These are phyloP conservation scores for Phylloporus scabripes DNA, from an alignment of 768 basidiomycete species.

Conservation along the genomic window DNA sequence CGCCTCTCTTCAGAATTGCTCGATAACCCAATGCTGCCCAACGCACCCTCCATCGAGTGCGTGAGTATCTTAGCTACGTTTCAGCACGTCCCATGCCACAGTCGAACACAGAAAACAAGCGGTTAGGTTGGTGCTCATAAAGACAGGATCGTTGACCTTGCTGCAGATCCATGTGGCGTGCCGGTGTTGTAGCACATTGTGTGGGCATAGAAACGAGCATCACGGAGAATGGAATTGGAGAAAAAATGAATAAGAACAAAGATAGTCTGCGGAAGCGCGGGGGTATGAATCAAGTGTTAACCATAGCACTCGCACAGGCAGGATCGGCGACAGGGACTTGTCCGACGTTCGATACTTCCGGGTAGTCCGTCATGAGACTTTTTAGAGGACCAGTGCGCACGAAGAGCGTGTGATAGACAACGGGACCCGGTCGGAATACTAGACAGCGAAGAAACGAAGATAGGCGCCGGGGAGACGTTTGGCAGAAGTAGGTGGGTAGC, in stretches of 20 bases:
- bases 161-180: conserved; percentile 54
- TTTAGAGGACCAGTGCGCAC: too few species aligned
- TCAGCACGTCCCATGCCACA: conserved; percentile 62
- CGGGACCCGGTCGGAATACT: too few species aligned
- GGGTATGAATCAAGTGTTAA: not conserved
- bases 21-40: too few species aligned
- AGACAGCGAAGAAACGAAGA: too few species aligned
- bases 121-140: conserved; percentile 56
- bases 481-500: too few species aligned
- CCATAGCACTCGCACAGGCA: conserved; percentile 41
- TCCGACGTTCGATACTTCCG: too few species aligned
- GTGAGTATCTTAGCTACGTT: conserved; percentile 57
- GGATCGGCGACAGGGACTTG: conserved; percentile 39
- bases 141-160: conserved; percentile 48
- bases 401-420: too few species aligned
- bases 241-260: too few species aligned
- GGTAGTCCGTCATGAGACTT: too few species aligned
- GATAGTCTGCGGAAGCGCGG: not conserved
- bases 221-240: not conserved
- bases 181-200: not conserved
- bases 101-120: conserved; percentile 55
- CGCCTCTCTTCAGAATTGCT: too few species aligned
- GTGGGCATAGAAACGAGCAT: not conserved
- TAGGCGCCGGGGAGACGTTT: too few species aligned
- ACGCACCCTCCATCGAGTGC: conserved; percentile 55